Percentiles rank a stretch among this genome's conserved stretches.
These are phyloP conservation scores for Candida insectorum DNA, from an alignment of 805 yeast genomes.

Conservation along the genomic window DNA sequence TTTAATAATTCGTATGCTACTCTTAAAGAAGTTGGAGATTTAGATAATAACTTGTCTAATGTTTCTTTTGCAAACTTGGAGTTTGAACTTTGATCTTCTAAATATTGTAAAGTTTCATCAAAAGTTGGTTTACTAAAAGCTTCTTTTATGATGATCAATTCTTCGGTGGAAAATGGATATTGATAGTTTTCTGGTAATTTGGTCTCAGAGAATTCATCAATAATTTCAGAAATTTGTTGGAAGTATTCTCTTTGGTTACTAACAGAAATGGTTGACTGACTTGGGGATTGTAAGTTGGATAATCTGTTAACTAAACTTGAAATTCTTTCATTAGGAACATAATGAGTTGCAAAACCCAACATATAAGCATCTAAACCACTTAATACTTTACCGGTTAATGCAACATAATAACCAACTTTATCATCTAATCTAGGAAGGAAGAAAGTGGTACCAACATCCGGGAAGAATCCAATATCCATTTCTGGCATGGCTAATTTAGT, in stretches of 20 bases:
- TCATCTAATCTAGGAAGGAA: slow-evolving; percentile 82
- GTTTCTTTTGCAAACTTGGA: slow-evolving; percentile 65
- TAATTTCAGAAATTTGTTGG: slow-evolving; percentile 62
- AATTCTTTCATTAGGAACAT: slow-evolving; percentile 64
- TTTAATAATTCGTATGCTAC: slow-evolving; percentile 68
- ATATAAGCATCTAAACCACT: slow-evolving; percentile 77
- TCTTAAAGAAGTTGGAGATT: slow-evolving; percentile 78
- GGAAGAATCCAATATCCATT: slow-evolving; percentile 92
- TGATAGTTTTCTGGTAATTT: slow-evolving; percentile 61
- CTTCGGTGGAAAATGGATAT: slow-evolving; percentile 53
- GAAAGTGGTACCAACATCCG: slow-evolving; percentile 93
- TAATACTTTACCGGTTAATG: slow-evolving; percentile 79
- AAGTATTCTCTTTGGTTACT: slow-evolving; percentile 37
- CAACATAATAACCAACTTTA: slow-evolving; percentile 78
- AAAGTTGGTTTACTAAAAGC: slow-evolving; percentile 57
- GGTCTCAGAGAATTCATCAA: slow-evolving; percentile 71
- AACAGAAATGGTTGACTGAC: slow-evolving; percentile 18
- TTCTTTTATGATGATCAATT: slow-evolving; percentile 61
- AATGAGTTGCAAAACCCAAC: slow-evolving; percentile 89
- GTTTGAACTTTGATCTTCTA: slow-evolving; percentile 46
- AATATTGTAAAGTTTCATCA: slow-evolving; percentile 53
- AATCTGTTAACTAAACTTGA: slow-evolving; percentile 62
- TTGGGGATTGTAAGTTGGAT: slow-evolving; percentile 52
- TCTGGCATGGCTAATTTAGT: slow-evolving; percentile 98
- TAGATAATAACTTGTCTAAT: slow-evolving; percentile 51